phyloP scores from a whole-genome alignment of 2,329 filamentous ascomycete species.

The Leptodontidium sp. region DNA sequence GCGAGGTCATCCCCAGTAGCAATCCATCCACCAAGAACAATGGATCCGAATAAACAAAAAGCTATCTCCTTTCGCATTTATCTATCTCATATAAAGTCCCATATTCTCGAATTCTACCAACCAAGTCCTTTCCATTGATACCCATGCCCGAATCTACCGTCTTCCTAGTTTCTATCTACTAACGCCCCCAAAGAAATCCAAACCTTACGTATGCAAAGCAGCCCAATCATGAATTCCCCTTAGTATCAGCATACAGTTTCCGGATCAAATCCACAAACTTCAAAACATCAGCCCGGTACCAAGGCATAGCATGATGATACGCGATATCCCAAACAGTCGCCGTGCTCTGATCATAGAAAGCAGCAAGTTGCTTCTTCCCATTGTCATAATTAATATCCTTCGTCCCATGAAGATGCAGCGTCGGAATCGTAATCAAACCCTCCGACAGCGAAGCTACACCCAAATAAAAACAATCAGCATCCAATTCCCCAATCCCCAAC shows the following conservation, averaged over 20 bases:
- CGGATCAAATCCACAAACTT: constrained; percentile 30
- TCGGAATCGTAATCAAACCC: constrained; percentile 30
- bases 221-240: not conserved
- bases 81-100: too few species aligned
- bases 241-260: constrained; percentile 19
- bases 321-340: constrained; percentile 36
- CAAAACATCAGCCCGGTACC: constrained; percentile 34
- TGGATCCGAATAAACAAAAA: not conserved
- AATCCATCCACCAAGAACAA: not conserved
- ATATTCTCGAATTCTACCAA: too few species aligned
- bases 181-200: not conserved
- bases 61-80: too few species aligned
- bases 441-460: constrained; percentile 20
- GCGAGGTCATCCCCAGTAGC: not conserved
- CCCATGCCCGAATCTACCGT: not conserved
- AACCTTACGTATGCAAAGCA: not conserved
- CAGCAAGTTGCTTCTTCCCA: constrained; percentile 32
- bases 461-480: too few species aligned
- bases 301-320: constrained; percentile 43
- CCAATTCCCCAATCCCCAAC: not conserved
- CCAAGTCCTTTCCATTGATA: not conserved
- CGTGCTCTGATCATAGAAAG: constrained; percentile 32
- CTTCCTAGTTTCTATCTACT: not conserved
- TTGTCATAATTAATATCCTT: constrained; percentile 33
- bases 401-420: constrained; percentile 38